Evolutionary conservation across 768 basidiomycete genomes (phyloP).

Genomic region (Pleurotus sapidus): DNA sequence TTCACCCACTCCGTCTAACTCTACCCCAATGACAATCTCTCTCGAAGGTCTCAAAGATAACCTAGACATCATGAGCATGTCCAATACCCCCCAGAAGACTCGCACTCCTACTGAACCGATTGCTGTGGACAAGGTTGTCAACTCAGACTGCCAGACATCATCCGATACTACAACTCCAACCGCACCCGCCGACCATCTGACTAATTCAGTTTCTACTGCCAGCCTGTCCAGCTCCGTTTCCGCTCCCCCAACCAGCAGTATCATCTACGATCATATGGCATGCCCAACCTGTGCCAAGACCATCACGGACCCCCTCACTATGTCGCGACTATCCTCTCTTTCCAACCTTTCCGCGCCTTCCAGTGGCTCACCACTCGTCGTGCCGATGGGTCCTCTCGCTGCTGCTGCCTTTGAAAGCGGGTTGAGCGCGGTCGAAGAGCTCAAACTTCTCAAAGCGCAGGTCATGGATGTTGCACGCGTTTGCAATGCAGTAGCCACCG

Average conservation of each 20-base stretch:
- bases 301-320: constrained; percentile 40
- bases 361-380: constrained; percentile 37
- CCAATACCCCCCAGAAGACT: background rate
- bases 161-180: constrained; percentile 8
- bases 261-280: constrained; percentile 30
- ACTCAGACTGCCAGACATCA: constrained; percentile 24
- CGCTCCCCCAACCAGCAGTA: constrained; percentile 38
- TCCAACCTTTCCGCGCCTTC: constrained; percentile 2
- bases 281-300: constrained; percentile 58
- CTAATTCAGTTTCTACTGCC: background rate
- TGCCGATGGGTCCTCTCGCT: constrained; percentile 57
- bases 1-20: constrained; percentile 12
- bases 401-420: constrained; percentile 62
- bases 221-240: constrained; percentile 26
- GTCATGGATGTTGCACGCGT: constrained; percentile 80
- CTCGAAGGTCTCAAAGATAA: constrained; percentile 45
- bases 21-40: constrained; percentile 39
- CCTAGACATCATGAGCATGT: constrained; percentile 22
- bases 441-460: constrained; percentile 78
- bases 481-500: constrained; percentile 76
- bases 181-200: background rate
- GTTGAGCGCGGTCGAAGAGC: constrained; percentile 74
- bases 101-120: background rate
- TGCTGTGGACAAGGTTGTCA: constrained; percentile 25
- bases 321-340: constrained; percentile 27